Evolutionary conservation across 495 filamentous ascomycete genomes (phyloP).

Genomic region (Talaromyces stipitatus): DNA sequence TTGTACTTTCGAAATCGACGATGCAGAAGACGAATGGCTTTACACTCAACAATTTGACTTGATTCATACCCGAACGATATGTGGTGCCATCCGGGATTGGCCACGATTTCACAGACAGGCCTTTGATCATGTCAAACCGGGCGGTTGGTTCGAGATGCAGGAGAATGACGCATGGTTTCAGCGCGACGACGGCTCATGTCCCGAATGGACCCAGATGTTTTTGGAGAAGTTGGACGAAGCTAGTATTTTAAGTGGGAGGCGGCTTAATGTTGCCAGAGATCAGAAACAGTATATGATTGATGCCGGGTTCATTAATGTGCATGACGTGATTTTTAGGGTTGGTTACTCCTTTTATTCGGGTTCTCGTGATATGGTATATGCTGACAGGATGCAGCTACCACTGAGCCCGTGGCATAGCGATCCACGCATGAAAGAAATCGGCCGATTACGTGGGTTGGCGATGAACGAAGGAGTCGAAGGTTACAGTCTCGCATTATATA

Average conservation of each 20-base stretch:
- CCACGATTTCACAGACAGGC: slow-evolving; percentile 31
- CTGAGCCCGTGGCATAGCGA: slow-evolving; percentile 16
- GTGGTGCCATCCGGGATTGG: slow-evolving; percentile 43
- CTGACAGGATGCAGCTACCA: slow-evolving; percentile 11
- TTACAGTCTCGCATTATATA: slow-evolving; percentile 27
- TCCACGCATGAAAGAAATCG: slow-evolving; percentile 7
- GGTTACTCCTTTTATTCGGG: neutral
- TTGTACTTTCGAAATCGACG: slow-evolving; percentile 43
- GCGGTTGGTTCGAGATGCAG: slow-evolving; percentile 44
- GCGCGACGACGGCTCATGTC: slow-evolving; percentile 10
- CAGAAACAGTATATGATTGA: slow-evolving; percentile 6
- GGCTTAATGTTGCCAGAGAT: slow-evolving; percentile 2
- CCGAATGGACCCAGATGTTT: slow-evolving; percentile 18
- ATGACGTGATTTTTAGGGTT: slow-evolving; percentile 6
- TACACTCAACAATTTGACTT: slow-evolving; percentile 44
- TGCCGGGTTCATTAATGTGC: slow-evolving; percentile 8
- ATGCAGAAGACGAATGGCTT: slow-evolving; percentile 47
- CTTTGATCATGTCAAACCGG: slow-evolving; percentile 35
- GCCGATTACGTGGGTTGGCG: slow-evolving; percentile 5
- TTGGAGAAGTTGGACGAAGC: slow-evolving; percentile 3
- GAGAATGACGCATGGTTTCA: slow-evolving; percentile 28
- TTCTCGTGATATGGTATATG: neutral
- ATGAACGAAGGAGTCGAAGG: slow-evolving; percentile 21
- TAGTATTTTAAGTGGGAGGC: slow-evolving; percentile 7
- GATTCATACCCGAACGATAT: slow-evolving; percentile 44